These are phyloP conservation scores for Yarrowia porcina DNA, from an alignment of 805 yeast species.

Conservation along the genomic window DNA sequence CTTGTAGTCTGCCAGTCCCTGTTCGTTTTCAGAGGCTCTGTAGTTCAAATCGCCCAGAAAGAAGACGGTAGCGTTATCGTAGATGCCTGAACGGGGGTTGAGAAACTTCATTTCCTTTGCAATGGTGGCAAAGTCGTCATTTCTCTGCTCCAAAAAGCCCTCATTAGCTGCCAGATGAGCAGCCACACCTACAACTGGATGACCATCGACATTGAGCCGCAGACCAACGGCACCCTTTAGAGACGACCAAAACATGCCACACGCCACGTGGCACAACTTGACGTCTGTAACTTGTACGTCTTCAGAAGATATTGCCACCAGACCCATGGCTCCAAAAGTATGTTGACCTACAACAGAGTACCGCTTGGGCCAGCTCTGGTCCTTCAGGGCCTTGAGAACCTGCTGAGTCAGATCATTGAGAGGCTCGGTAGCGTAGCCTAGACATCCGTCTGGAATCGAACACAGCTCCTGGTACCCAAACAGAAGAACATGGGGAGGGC, in stretches of 20 bases:
- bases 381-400: slow-evolving; percentile 33
- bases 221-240: slow-evolving; percentile 74
- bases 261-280: slow-evolving; percentile 35
- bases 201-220: slow-evolving; percentile 43
- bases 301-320: slow-evolving; percentile 30
- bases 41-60: slow-evolving; percentile 86
- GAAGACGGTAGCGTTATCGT: slow-evolving; percentile 59
- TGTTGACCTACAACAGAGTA: neutral
- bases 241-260: slow-evolving; percentile 58
- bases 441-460: slow-evolving; percentile 38
- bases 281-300: slow-evolving; percentile 48
- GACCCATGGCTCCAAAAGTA: slow-evolving; percentile 29
- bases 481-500: slow-evolving; percentile 34
- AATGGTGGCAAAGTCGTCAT: slow-evolving; percentile 49
- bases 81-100: neutral
- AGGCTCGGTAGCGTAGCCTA: slow-evolving; percentile 32
- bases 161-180: slow-evolving; percentile 80
- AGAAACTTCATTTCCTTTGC: slow-evolving; percentile 53
- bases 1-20: slow-evolving; percentile 35
- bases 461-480: slow-evolving; percentile 40
- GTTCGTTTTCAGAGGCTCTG: slow-evolving; percentile 45
- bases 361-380: neutral
- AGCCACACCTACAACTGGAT: slow-evolving; percentile 52
- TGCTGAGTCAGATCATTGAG: slow-evolving; percentile 35
- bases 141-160: slow-evolving; percentile 56